Conservation (phyloP, 148 eudicot genomes). For the Cornus suecica region DNA sequence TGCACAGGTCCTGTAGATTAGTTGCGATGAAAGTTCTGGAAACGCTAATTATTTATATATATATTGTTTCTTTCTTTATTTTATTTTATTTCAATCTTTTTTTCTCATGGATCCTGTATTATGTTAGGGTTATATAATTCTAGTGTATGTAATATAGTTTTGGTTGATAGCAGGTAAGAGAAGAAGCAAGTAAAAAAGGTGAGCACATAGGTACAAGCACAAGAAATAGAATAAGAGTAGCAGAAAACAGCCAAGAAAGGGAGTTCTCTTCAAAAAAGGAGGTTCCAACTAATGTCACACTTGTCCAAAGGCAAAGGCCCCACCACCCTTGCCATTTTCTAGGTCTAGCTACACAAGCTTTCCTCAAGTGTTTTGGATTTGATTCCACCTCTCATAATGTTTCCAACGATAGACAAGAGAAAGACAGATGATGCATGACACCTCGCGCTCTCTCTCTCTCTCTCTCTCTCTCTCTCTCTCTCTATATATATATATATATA, state of each 20-base stretch:
- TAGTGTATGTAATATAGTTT: too few species aligned
- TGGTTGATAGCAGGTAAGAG: slow-evolving; percentile 40
- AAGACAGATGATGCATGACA: slow-evolving; percentile 16
- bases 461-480: background rate
- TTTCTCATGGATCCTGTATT: too few species aligned
- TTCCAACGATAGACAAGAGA: slow-evolving; percentile 11
- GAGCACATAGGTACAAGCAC: slow-evolving; percentile 23
- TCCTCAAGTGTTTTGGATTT: slow-evolving; percentile 56
- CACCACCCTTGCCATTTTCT: slow-evolving; percentile 51
- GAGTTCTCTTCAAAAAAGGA: slow-evolving; percentile 31
- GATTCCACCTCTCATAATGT: slow-evolving; percentile 24
- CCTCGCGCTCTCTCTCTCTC: slow-evolving; percentile 1
- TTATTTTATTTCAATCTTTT: too few species aligned
- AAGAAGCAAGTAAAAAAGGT: slow-evolving; percentile 11
- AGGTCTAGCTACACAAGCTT: slow-evolving; percentile 59
- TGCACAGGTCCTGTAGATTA: too few species aligned
- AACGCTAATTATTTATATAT: too few species aligned
- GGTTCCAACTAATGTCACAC: slow-evolving; percentile 5
- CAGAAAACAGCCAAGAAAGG: slow-evolving; percentile 32
- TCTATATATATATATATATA: background rate
- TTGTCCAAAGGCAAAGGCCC: slow-evolving; percentile 15
- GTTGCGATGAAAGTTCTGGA: too few species aligned
- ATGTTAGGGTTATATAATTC: too few species aligned
- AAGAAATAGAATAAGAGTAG: slow-evolving; percentile 23
- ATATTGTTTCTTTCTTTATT: too few species aligned